These are phyloP conservation scores for Camelina neglecta DNA, from an alignment of 345 rosid species.

Conservation along the genomic window DNA sequence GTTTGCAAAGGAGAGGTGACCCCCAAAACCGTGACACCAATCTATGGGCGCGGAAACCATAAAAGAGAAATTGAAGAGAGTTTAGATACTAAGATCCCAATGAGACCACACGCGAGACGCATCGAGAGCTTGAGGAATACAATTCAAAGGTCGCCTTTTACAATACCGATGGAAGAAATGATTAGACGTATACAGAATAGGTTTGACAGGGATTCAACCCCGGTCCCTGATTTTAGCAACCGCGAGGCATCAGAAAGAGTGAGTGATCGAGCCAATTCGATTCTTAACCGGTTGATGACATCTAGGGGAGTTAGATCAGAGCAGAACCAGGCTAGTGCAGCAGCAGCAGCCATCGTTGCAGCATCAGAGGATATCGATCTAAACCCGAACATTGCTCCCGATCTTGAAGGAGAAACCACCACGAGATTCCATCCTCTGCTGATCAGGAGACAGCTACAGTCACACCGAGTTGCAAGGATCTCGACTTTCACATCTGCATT, in stretches of 20 bases:
- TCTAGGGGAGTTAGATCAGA: conserved; percentile 75
- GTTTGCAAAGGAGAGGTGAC: conserved; percentile 98
- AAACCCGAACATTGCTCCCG: conserved; percentile 53
- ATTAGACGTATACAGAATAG: conserved; percentile 77
- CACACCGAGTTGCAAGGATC: conserved; percentile 60
- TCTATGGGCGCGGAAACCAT: conserved; percentile 78
- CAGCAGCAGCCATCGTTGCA: conserved; percentile 48
- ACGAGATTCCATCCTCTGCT: conserved; percentile 58
- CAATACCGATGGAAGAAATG: conserved; percentile 82
- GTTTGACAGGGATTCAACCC: conserved; percentile 65
- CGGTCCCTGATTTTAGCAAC: conserved; percentile 51
- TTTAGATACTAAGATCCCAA: conserved; percentile 67
- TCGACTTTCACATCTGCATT: conserved; percentile 56
- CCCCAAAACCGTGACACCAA: conserved; percentile 73
- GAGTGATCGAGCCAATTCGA: conserved; percentile 52
- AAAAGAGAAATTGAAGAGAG: conserved; percentile 64
- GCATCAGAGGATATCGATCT: conserved; percentile 62
- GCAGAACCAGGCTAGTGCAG: conserved; percentile 56
- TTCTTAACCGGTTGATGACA: conserved; percentile 71
- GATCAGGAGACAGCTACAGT: conserved; percentile 62
- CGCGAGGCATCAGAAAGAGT: conserved; percentile 53
- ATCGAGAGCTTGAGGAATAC: conserved; percentile 92
- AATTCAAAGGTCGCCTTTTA: conserved; percentile 63
- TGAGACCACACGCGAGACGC: conserved; percentile 75
- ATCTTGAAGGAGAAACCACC: conserved; percentile 55